phyloP scores from a whole-genome alignment of 495 filamentous ascomycete genomes.

The Daldinia caldariorum region DNA sequence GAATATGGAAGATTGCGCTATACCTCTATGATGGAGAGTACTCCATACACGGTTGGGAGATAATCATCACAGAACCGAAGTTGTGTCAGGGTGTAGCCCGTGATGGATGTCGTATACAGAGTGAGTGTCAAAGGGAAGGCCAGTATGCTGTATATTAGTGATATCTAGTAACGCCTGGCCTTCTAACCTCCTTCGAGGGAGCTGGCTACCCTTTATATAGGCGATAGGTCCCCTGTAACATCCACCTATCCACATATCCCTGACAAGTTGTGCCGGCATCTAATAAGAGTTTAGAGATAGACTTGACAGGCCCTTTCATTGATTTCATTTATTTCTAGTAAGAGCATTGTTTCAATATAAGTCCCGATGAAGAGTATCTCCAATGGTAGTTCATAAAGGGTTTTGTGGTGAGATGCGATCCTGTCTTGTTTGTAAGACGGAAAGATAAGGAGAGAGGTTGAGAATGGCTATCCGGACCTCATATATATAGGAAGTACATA shows the following conservation, averaged over 20 bases:
- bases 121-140: too few species aligned
- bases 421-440: background rate
- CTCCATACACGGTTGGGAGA: conserved; percentile 1
- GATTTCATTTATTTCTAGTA: background rate
- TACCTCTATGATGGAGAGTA: conserved; percentile 4
- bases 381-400: background rate
- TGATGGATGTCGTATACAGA: too few species aligned
- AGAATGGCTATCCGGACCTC: background rate
- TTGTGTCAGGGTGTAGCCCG: too few species aligned
- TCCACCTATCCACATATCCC: too few species aligned
- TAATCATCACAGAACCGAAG: conserved; percentile 7
- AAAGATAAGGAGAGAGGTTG: background rate
- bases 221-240: too few species aligned
- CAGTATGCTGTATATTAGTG: too few species aligned
- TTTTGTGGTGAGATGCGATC: background rate
- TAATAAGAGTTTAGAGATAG: background rate
- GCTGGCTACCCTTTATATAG: too few species aligned
- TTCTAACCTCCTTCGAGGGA: too few species aligned
- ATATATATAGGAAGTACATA: background rate
- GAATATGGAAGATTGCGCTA: background rate
- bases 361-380: background rate
- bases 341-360: background rate
- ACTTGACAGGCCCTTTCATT: background rate
- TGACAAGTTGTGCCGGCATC: conserved; percentile 6
- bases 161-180: too few species aligned